Base-by-base conservation (phyloP, 768 basidiomycete genomes). In the Leccinum uliginosum region DNA sequence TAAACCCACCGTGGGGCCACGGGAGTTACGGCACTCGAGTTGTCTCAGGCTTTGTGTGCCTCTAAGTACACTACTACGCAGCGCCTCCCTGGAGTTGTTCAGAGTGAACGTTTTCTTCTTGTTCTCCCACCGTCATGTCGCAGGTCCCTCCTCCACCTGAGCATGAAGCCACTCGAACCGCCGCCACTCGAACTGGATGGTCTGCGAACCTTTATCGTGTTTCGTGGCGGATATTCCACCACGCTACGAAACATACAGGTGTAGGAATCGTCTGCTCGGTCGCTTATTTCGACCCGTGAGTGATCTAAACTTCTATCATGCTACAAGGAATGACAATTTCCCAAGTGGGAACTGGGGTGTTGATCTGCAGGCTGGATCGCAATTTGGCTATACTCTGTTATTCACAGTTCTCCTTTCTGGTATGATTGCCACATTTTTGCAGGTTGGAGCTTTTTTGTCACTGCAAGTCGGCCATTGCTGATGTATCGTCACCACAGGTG, bases 231-330 rank as follows among this genome's bases (percentile, higher is more conserved):
- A 59, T 80, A 23, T 65, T 74, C 46, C 76, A 78, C 62, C 88
- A 91, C 67, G 73, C 78, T 26, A 78, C 74, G 54, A 84, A 77
- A 62, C 89, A 91, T 67, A 81, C 83, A 3, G 93, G 93, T 5
- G 85, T 91, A 46, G 93, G 93, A n/a, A 75, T 93, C 48, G 83
- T 95, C 24, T 92, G 91, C 60, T 82, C 89, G 9, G 91, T 94
- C 9, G 93, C 92, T 1, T 95, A 94, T 71, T 90, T 91, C 66
- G 90, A 92, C 65, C 91, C 90, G 85, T 91, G 63, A 67, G 87
- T 77, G 17, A 8, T 55, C 12, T 15, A 24, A 15, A 26, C 30
- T n/a, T 26, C 29, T 19, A 32, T 53, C 46, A 29, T 47, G 4
- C 19, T 46, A 19, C 21, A 15, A 51, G 15, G 11, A 11, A 45